Base-by-base conservation (phyloP, 2,329 filamentous ascomycete genomes). In the Ophiostoma australiae region DNA sequence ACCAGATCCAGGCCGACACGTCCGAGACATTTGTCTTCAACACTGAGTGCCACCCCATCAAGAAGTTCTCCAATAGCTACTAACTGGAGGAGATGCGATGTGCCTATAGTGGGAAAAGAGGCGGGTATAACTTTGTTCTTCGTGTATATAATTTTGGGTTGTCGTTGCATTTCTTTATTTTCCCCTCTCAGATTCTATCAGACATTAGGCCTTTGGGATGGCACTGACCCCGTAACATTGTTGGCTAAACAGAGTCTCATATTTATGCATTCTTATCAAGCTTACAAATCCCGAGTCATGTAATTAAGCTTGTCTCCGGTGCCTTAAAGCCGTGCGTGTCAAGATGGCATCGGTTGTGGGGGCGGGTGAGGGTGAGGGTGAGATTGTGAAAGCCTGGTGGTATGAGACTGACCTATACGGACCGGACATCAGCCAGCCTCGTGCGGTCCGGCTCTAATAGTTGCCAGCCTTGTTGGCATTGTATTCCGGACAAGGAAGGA, bases 11-110 rank as follows among this genome's bases (percentile, higher is more conserved):
- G 74, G 79, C 80, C 13, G 78, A 79, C 65, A 78, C 80, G 67
- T 76, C 78, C n/a, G 85, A 85, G 74, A 71, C 80, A 72, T 87
- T 80, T 74, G 83, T 85, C 6, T 85, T 79, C 73, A 85, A 84
- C 75, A 85, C 84, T 0, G 84, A 84, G 75, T 82, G 81, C 39
- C 84, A 85, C 70, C 82, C 82, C 35, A 48, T 66, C 15, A 69
- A 69, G 48, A 61, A 61, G n/a, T 39, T 33, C 27, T 33, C 58
- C 58, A 63, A 58, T 10, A 27, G 52, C 52, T 58, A 58, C n/a
- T 58, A 17, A 27, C 52, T 13, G 27, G 23, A 58, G 4, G 52
- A 27, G n/a, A 20, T 48, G 44, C 7, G 7, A 3, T 2, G 8
- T 58, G 52, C 3, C 6, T 27, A 27, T 13, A 4, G 4, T 23